phyloP scores from a whole-genome alignment of 768 basidiomycete genomes.

The Lactarius sanguifluus region DNA sequence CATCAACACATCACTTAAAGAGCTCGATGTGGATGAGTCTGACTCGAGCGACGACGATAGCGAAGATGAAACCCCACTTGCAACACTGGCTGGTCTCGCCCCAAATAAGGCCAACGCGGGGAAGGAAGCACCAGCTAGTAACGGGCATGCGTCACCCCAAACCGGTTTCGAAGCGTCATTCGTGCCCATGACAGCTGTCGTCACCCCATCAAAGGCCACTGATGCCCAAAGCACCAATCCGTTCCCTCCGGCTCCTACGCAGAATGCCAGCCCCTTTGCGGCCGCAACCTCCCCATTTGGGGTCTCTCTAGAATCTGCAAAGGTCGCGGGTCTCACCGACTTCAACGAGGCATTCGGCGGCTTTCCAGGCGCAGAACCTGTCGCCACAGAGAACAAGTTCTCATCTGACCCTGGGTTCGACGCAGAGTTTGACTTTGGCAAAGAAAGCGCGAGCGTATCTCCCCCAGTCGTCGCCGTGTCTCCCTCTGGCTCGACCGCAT shows the following conservation, averaged over 20 bases:
- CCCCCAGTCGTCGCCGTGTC: constrained; percentile 3
- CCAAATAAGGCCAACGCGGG: not conserved
- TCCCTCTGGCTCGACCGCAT: constrained; percentile 13
- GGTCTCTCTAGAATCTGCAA: constrained; percentile 17
- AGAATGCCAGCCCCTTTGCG: constrained; percentile 19
- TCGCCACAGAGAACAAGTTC: constrained; percentile 44
- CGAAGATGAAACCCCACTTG: constrained; percentile 34
- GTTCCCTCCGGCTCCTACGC: constrained; percentile 22
- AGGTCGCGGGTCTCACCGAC: constrained; percentile 45
- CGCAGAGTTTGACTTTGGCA: constrained; percentile 62
- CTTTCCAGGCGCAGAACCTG: constrained; percentile 40
- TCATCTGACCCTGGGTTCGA: constrained; percentile 68
- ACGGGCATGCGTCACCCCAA: constrained; percentile 17
- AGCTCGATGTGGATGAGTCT: constrained; percentile 56
- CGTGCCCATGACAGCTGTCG: not conserved
- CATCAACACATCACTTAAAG: constrained; percentile 51
- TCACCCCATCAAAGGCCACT: not conserved
- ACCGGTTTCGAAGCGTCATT: not conserved
- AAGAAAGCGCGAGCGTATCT: constrained; percentile 32
- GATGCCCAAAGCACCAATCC: constrained; percentile 15
- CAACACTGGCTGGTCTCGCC: constrained; percentile 26
- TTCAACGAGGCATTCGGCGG: constrained; percentile 77
- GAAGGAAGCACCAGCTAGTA: constrained; percentile 14
- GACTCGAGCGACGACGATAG: constrained; percentile 50
- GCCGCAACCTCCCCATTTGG: constrained; percentile 25